These are phyloP conservation scores for Nakaseomyces sp. DNA, from an alignment of 1,139 yeast genomes.

Conservation along the genomic window DNA sequence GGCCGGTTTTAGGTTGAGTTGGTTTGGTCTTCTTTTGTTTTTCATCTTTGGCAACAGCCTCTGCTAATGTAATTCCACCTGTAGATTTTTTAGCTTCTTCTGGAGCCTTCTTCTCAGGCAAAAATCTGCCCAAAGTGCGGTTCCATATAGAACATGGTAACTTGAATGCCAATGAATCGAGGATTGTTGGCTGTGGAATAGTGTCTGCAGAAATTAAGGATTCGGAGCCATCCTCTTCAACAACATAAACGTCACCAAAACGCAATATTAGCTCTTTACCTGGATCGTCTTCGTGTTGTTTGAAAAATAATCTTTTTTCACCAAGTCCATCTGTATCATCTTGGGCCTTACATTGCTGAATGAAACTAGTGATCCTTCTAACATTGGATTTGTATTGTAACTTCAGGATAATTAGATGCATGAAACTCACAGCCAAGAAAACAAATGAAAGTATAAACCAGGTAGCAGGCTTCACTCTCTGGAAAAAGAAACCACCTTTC, in stretches of 20 bases:
- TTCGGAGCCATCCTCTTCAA: slow-evolving; percentile 43
- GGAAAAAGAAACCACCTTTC: slow-evolving; percentile 38
- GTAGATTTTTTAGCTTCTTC: not conserved
- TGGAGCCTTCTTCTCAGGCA: not conserved
- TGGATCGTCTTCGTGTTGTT: slow-evolving; percentile 34
- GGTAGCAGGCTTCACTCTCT: slow-evolving; percentile 34
- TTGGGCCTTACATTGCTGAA: slow-evolving; percentile 42
- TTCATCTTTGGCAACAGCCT: not conserved
- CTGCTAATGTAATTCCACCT: not conserved
- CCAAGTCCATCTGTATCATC: slow-evolving; percentile 55
- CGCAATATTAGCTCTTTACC: slow-evolving; percentile 59
- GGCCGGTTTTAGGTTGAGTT: slow-evolving; percentile 32
- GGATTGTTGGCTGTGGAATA: slow-evolving; percentile 38
- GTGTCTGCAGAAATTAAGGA: slow-evolving; percentile 30
- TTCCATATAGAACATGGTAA: slow-evolving; percentile 39
- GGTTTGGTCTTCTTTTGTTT: not conserved
- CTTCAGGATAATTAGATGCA: slow-evolving; percentile 51
- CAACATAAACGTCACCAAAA: slow-evolving; percentile 62
- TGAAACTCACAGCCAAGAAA: slow-evolving; percentile 42
- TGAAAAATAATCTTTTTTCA: slow-evolving; percentile 26
- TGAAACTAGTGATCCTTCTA: slow-evolving; percentile 46
- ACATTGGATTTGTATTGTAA: slow-evolving; percentile 54
- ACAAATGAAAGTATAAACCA: slow-evolving; percentile 44
- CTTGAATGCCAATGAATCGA: slow-evolving; percentile 47
- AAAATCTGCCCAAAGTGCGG: slow-evolving; percentile 7